Conservation (phyloP, 805 yeast species). For the Hemisphaericaspora nanyangensis region DNA sequence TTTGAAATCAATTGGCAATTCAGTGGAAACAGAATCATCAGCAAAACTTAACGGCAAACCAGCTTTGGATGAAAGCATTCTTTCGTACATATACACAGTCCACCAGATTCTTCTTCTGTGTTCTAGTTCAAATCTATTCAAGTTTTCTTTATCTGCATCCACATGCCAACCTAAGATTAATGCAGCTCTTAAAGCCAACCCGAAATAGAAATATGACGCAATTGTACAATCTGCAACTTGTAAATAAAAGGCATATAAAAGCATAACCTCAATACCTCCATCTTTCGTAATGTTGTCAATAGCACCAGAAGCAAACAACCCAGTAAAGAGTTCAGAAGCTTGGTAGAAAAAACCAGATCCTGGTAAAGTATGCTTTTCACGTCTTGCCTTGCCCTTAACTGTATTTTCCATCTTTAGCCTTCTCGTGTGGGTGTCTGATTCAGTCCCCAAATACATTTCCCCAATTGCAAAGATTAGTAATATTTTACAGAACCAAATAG, state of each 20-base stretch:
- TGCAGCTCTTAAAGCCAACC: constrained; percentile 69
- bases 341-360: constrained; percentile 77
- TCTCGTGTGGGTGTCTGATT: constrained; percentile 49
- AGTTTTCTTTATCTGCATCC: constrained; percentile 65
- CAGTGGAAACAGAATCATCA: constrained; percentile 78
- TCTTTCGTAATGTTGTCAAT: constrained; percentile 73
- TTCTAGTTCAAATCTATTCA: constrained; percentile 51
- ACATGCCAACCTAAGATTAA: constrained; percentile 77
- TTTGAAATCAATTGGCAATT: constrained; percentile 68
- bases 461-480: constrained; percentile 73
- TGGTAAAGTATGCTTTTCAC: constrained; percentile 49
- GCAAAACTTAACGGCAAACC: constrained; percentile 77
- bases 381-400: constrained; percentile 10
- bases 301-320: constrained; percentile 74
- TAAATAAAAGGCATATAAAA: constrained; percentile 71
- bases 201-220: constrained; percentile 77
- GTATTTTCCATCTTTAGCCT: constrained; percentile 10
- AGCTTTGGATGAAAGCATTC: constrained; percentile 80
- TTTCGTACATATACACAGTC: constrained; percentile 50
- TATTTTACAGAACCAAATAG: constrained; percentile 79
- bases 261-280: constrained; percentile 74
- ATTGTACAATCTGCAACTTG: constrained; percentile 85
- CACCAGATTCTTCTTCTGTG: constrained; percentile 48
- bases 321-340: constrained; percentile 76
- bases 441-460: constrained; percentile 78